A percentile compares a stretch with the other conserved stretches of the same genome.
phyloP scores from a whole-genome alignment of 495 filamentous ascomycete genomes.

The Sordaria brevicollis region DNA sequence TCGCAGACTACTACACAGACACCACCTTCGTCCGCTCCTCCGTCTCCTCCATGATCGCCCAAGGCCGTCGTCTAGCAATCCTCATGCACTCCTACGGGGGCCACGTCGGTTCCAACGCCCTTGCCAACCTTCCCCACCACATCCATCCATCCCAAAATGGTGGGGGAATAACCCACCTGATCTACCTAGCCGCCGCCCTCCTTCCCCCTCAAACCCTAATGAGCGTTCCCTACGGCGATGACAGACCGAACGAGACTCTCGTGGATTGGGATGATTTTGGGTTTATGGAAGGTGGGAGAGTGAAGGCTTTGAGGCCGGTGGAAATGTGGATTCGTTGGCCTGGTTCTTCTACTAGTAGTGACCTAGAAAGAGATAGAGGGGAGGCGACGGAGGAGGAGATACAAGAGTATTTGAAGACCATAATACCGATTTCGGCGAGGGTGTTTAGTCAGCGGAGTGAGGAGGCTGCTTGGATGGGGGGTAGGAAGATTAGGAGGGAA shows the following conservation, averaged over 20 bases:
- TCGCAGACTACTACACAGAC: not conserved
- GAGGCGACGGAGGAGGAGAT: not conserved
- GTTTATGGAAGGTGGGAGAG: not conserved
- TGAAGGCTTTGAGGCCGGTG: not conserved
- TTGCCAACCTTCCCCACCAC: slow-evolving; percentile 1
- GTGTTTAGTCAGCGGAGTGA: not conserved
- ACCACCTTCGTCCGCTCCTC: not conserved
- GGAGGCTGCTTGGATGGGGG: not conserved
- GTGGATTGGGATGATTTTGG: not conserved
- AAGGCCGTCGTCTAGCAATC: slow-evolving; percentile 6
- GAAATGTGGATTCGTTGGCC: not conserved
- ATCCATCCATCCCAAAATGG: too few relatives aligned
- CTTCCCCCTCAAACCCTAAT: not conserved
- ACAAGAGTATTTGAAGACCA: not conserved
- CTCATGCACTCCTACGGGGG: slow-evolving; percentile 29
- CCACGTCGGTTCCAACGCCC: slow-evolving; percentile 21
- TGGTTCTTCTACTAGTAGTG: too few relatives aligned
- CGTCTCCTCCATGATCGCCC: not conserved
- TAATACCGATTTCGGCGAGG: not conserved
- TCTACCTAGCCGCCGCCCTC: not conserved
- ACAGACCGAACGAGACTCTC: not conserved
- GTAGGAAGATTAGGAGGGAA: not conserved
- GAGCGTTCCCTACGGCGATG: not conserved
- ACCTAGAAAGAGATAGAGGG: not conserved
- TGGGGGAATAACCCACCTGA: not conserved